Conservation (phyloP, 169 alveolate genomes). For the Plasmodium vinckei region DNA sequence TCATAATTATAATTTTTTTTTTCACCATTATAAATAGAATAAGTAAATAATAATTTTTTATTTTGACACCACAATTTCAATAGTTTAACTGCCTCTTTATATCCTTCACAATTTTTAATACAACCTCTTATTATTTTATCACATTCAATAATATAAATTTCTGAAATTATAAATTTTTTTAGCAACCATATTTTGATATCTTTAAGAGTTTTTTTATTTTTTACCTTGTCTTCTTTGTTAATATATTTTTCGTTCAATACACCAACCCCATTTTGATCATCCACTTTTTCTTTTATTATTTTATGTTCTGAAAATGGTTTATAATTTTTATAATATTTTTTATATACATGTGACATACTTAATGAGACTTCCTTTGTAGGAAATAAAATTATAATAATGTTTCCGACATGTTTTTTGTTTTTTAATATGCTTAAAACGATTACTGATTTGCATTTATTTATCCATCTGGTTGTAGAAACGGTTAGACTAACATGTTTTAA, state of each 20-base stretch:
- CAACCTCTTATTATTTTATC: constrained; percentile 8
- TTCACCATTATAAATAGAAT: constrained; percentile 1
- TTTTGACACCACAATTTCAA: constrained; percentile 46
- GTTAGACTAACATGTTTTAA: background rate
- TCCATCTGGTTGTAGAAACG: constrained; percentile 10
- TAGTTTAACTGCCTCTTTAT: constrained; percentile 23
- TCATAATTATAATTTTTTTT: background rate
- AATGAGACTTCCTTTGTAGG: constrained; percentile 20
- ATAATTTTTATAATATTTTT: background rate
- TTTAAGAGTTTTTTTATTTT: background rate
- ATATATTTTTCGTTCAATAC: background rate
- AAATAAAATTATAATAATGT: constrained; percentile 10
- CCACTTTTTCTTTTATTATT: background rate
- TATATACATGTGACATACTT: background rate
- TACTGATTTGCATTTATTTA: constrained; percentile 17
- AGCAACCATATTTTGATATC: background rate
- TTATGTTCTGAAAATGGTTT: background rate
- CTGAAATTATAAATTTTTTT: constrained; percentile 11
- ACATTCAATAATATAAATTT: constrained; percentile 16
- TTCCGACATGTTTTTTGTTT: constrained; percentile 20
- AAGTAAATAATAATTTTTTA: constrained; percentile 10
- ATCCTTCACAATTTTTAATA: background rate
- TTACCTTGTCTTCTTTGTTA: background rate
- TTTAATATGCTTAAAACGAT: constrained; percentile 10
- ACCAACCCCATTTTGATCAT: background rate